Evolutionary conservation across 176 grass and related monocot species (phyloP), one percentile per base, ranked within the genome.

Genomic region (Miscanthus lutarioriparius): DNA sequence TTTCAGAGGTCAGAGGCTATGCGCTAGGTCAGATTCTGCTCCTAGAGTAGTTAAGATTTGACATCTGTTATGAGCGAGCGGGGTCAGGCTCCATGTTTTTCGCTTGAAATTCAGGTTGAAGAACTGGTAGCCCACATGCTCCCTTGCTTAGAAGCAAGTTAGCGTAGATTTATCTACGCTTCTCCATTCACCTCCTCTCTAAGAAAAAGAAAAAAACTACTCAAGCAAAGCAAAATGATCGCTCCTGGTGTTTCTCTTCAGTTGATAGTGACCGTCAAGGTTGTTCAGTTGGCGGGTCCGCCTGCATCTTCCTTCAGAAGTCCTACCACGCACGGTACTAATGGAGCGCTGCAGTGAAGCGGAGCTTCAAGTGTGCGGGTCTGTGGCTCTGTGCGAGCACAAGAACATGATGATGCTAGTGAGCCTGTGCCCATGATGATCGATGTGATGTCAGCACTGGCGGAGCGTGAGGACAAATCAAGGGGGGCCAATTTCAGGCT

Each of bases 101-200:
- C 58, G 79, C 48, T 71, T 82, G 33, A n/a, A 40, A 70, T 70
- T 22, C 45, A 40, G 13, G 66, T 82, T 82, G 32, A 70, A 54
- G 47, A 49, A 68, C 23, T 15, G 78, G 28, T 22, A 80, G 64
- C 28, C 78, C 64, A 53, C 40, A 69, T 17, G 32, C 22, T 54
- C 32, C 65, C 79, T 70, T 81, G 79, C 79, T 81, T 81, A 8
- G 66, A 81, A 81, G 65, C 36, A 69, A 70, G 64, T 9, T 3
- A 64, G 59, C 10, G 35, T 20, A 23, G 19, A 11, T 49, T 81
- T 51, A 81, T 15, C 65, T 53, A 2, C 23, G 64, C 14, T 80
- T 15, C 20, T 69, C 5, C 19, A 14, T 47, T 69, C 44, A 37
- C 32, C 76, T 1, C 64, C 62, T 9, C 43, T 68, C 28, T 33